Evolutionary conservation across 2,329 filamentous ascomycete genomes (phyloP), one percentile per base, ranked within the genome.

Genomic region (Trichoderma atrobrunneum): DNA sequence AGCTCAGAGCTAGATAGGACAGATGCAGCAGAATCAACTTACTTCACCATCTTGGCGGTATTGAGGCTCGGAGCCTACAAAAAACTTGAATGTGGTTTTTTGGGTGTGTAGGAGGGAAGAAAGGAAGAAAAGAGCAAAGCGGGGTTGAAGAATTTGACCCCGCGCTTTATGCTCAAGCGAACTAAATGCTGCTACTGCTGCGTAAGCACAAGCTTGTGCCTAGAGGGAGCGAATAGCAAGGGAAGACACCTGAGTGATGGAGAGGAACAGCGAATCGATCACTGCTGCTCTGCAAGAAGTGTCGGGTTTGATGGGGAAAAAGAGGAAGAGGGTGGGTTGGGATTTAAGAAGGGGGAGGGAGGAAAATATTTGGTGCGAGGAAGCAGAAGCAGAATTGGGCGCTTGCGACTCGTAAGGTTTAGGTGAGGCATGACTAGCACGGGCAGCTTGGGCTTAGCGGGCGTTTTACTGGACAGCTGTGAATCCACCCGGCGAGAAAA

Each of bases 1-100:
- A 68, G 48, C 30, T 56, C 24, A 51, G 21, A 24, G 66, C 18
- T 7, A 36, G 16, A 34, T 43, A 30, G 3, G 18, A 34, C 12
- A 28, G 8, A 67, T 65, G 32, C 34, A 66, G 59, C 70, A 72
- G 64, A 54, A 54, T 60, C 74, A 73, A 95, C 95, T 92, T 92
- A 98, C 95, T 98, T 98, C 85, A 99, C 96, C 96, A 99, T 99
- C 85, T 94, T 98, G 92, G 88, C 94, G 93, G 94, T 93, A 84
- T 90, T 92, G 84, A 83, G 83, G 79, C 76, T 79, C 78, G 81
- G 79, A 84, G 81, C 80, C 82, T 78, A 77, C 78, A 80, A 78
- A 77, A 81, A 81, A 79, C 74, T 79, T 78, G 76, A 32, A 59
- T 54, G 79, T 79, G 76, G 77, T 79, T 68, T 71, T 79, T 68